A percentile compares a stretch with the other conserved stretches of the same genome.
Evolutionary conservation across 2,329 filamentous ascomycete genomes (phyloP).

Genomic region (Sporothrix pseudoabietina): DNA sequence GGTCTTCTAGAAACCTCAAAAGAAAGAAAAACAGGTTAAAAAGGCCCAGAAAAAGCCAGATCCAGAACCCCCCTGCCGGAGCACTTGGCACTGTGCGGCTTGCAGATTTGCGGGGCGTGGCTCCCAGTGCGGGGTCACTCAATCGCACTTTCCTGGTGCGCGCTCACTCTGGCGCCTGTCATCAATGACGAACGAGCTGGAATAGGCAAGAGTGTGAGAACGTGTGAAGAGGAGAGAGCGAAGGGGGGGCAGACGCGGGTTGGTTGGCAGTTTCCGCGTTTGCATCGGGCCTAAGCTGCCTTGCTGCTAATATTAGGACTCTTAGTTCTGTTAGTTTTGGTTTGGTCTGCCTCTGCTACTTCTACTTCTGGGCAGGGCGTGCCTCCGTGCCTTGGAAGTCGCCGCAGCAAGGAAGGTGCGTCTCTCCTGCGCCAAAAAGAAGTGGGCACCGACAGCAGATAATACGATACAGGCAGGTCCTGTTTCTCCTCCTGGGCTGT

Average conservation of each 20-base stretch:
- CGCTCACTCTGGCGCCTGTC: neutral
- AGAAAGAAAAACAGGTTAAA: neutral
- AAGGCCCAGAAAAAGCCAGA: neutral
- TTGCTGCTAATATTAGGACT: conserved; percentile 1
- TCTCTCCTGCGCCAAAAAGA: neutral
- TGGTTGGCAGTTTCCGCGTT: conserved; percentile 12
- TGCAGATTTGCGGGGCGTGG: conserved; percentile 11
- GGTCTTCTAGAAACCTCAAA: neutral
- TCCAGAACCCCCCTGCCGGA: neutral
- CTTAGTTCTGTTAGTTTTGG: neutral
- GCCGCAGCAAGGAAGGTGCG: conserved; percentile 20
- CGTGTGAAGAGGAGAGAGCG: neutral
- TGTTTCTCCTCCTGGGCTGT: neutral
- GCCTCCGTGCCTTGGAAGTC: conserved; percentile 29
- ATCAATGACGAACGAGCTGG: conserved; percentile 5
- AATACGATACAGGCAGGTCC: neutral
- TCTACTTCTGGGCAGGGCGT: neutral
- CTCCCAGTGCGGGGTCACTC: conserved; percentile 26
- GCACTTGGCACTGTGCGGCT: conserved; percentile 19
- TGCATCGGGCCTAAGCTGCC: neutral
- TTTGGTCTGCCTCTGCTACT: neutral
- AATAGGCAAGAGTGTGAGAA: neutral
- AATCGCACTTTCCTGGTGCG: conserved; percentile 5
- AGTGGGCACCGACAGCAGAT: conserved; percentile 16
- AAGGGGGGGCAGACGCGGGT: neutral